A percentile compares a stretch with the other conserved stretches of the same genome.
Evolutionary conservation across 495 filamentous ascomycete genomes (phyloP).

Genomic region (Podospora bellae-mahoneyi): DNA sequence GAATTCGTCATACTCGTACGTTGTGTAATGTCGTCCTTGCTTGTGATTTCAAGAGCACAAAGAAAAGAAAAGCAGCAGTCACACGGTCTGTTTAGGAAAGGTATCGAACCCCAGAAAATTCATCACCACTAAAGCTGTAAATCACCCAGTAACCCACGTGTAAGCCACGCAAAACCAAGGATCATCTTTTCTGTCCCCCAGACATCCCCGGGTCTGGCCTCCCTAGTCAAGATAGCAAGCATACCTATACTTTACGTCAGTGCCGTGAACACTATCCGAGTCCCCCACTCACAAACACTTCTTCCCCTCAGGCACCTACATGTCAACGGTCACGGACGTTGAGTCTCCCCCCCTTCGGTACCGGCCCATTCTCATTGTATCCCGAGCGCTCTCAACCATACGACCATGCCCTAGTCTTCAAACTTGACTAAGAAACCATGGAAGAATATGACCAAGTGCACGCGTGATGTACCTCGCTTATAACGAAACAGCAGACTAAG

Average conservation of each 20-base stretch:
- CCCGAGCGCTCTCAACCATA: background rate
- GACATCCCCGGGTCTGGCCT: background rate
- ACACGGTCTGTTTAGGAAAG: background rate
- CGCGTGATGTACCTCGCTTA: background rate
- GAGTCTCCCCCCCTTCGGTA: background rate
- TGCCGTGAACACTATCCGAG: background rate
- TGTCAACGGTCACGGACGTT: background rate
- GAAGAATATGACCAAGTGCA: background rate
- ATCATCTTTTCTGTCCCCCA: background rate
- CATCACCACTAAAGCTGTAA: background rate
- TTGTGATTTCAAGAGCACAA: background rate
- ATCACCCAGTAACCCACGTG: background rate
- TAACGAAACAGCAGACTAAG: background rate
- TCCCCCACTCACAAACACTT: background rate
- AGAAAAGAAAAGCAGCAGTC: background rate
- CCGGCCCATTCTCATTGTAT: background rate
- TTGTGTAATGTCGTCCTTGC: background rate
- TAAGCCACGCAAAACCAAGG: background rate
- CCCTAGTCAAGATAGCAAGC: background rate
- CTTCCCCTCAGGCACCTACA: background rate
- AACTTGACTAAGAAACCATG: no score
- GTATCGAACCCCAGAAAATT: background rate
- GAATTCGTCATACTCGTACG: background rate
- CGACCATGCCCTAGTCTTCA: background rate
- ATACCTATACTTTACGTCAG: background rate